A percentile compares a stretch with the other conserved stretches of the same genome.
Evolutionary conservation across 2,329 filamentous ascomycete genomes (phyloP).

Genomic region (Westerdykella aurantiaca): DNA sequence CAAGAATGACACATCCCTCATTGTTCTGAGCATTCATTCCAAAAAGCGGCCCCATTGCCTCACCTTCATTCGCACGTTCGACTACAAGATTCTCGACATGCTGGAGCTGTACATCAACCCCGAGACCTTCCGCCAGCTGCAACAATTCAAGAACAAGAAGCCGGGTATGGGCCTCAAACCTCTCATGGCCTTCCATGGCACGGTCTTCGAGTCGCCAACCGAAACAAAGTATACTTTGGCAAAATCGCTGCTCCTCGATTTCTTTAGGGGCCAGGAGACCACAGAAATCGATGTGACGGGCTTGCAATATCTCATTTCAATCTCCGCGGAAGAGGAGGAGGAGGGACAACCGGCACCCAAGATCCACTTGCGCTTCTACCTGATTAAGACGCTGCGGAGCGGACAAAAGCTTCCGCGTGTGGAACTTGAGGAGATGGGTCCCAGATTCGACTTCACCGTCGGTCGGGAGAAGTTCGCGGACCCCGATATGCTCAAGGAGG

Average conservation of each 20-base stretch:
- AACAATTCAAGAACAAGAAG: conserved; percentile 64
- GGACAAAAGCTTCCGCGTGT: conserved; percentile 84
- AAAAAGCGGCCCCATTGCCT: conserved; percentile 95
- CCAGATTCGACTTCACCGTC: conserved; percentile 84
- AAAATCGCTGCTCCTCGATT: conserved; percentile 81
- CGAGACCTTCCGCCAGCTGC: conserved; percentile 62
- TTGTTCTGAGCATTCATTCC: conserved; percentile 76
- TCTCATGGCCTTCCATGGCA: conserved; percentile 85
- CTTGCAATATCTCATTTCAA: conserved; percentile 80
- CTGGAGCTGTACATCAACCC: conserved; percentile 80
- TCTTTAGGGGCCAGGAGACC: conserved; percentile 78
- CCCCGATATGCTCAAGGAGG: conserved; percentile 75
- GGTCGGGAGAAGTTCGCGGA: conserved; percentile 77
- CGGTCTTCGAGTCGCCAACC: conserved; percentile 77
- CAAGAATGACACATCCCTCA: conserved; percentile 87
- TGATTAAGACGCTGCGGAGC: conserved; percentile 77
- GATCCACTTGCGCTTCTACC: conserved; percentile 70
- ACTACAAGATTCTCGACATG: conserved; percentile 89
- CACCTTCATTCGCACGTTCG: conserved; percentile 76
- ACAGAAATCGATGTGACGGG: conserved; percentile 91
- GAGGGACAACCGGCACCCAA: conserved; percentile 40
- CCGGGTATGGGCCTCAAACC: conserved; percentile 75
- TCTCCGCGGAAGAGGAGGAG: conserved; percentile 61
- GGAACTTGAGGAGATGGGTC: conserved; percentile 92
- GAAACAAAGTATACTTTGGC: conserved; percentile 75